phyloP scores from a whole-genome alignment of 345 rosid genomes.

The Populus deltoides region DNA sequence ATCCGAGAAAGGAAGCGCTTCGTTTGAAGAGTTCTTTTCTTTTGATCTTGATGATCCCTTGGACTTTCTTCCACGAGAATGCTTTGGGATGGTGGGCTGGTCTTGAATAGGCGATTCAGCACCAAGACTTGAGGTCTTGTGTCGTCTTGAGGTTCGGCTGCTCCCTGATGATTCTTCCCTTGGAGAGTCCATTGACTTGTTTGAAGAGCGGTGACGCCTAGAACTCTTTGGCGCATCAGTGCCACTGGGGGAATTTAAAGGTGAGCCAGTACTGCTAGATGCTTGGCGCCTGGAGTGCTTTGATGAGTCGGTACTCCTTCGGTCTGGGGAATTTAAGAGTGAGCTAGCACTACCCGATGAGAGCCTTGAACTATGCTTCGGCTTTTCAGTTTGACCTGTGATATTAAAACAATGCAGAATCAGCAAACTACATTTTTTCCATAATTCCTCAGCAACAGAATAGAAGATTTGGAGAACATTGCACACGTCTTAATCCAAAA shows the following conservation, averaged over 20 bases:
- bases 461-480: neutral
- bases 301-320: neutral
- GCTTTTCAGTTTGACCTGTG: conserved; percentile 25
- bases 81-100: conserved; percentile 20
- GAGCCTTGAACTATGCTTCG: conserved; percentile 35
- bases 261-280: conserved; percentile 13
- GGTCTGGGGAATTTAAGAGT: conserved; percentile 6
- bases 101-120: conserved; percentile 15
- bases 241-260: conserved; percentile 19
- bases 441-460: neutral
- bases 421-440: neutral
- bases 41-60: conserved; percentile 19
- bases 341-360: conserved; percentile 3
- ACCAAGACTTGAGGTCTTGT: conserved; percentile 7
- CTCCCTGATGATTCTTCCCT: conserved; percentile 11
- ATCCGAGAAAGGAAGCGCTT: conserved; percentile 4
- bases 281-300: conserved; percentile 9
- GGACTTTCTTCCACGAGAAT: conserved; percentile 21
- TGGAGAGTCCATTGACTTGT: conserved; percentile 27
- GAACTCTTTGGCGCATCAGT: conserved; percentile 34
- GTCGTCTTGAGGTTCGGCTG: conserved; percentile 8
- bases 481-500: neutral
- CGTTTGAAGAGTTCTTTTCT: conserved; percentile 13
- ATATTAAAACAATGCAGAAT: conserved; percentile 13
- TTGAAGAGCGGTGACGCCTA: conserved; percentile 33